Base-by-base conservation (phyloP, 257 asterid genomes). In the Nicotiana sylvestris region DNA sequence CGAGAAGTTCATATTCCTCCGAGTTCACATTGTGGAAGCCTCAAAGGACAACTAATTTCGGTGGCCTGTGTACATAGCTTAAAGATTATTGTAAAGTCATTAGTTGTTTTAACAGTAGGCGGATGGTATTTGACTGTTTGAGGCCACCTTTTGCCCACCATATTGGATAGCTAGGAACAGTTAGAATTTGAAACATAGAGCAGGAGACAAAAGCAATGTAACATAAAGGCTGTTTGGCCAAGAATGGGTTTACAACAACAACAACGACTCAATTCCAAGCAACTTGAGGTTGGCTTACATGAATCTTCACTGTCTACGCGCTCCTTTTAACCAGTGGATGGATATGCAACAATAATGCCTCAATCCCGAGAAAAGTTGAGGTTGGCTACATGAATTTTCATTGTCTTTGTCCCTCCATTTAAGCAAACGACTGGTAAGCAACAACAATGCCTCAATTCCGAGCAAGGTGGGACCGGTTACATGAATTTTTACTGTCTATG, bases 31-130 rank as follows among this genome's bases (percentile, higher is more conserved):
- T 80, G 33, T 35, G 21, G 66, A 9, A 77, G 84, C 25, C 64
- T 74, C 70, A 77, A 29, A 35, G 70, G 87, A 78, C 77, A 37
- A 4, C 27, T 37, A 18, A 69, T 46, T 4, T 69, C 56, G 66
- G 83, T 82, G 82, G 80, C 51, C 58, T 65, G 82, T 82, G 88
- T 90, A 83, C 85, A 90, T 86, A 83, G 21, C 61, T 25, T 25
- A 72, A 72, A 86, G 76, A 80, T 66, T 82, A 43, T 82, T 43
- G 9, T 43, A 21, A 70, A 43, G 35, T 21, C n/a, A 43, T 39
- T 39, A 18, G 6, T 35, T 30, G 16, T 79, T 61, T 35, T 1
- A 39, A 70, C 6, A 43, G 25, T 10, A 30, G 58, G 60, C 25
- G 17, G 13, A 72, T 72, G 60, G 13, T 72, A 70, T 21, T 25